Conservation (phyloP, 2,329 filamentous ascomycete genomes). For the Ophiostoma triangulosporum region DNA sequence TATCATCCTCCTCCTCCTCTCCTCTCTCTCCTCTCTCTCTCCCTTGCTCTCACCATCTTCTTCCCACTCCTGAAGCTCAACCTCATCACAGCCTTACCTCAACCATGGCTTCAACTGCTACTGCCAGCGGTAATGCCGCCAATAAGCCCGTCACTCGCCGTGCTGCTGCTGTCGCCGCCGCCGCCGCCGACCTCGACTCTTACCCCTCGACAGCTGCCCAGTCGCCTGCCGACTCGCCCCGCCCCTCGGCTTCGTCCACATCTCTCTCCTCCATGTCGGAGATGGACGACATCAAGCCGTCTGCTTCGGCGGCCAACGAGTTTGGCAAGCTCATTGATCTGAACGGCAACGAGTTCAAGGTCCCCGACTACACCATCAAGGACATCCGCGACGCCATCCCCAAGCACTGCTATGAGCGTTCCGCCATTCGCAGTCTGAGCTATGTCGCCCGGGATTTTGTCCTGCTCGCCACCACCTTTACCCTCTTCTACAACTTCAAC, state of each 20-base stretch:
- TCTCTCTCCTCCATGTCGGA: slow-evolving; percentile 84
- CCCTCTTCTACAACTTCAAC: slow-evolving; percentile 76
- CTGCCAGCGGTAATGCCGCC: slow-evolving; percentile 21
- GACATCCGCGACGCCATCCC: slow-evolving; percentile 94
- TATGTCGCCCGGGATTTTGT: slow-evolving; percentile 77
- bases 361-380: slow-evolving; percentile 95
- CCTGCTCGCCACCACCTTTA: slow-evolving; percentile 64
- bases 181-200: slow-evolving; percentile 29
- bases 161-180: slow-evolving; percentile 29
- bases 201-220: slow-evolving; percentile 41
- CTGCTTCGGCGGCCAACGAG: slow-evolving; percentile 20
- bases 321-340: slow-evolving; percentile 70
- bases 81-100: neutral
- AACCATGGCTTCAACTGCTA: slow-evolving; percentile 32
- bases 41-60: neutral
- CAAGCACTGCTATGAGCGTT: slow-evolving; percentile 91
- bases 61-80: neutral
- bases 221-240: slow-evolving; percentile 47
- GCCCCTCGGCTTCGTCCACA: slow-evolving; percentile 62
- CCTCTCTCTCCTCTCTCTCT: neutral
- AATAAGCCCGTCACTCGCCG: slow-evolving; percentile 34
- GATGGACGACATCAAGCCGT: slow-evolving; percentile 45
- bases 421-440: slow-evolving; percentile 55
- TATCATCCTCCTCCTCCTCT: neutral
- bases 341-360: slow-evolving; percentile 86